phyloP scores from a whole-genome alignment of 2,329 filamentous ascomycete genomes.

The Fusarium nelsonii region DNA sequence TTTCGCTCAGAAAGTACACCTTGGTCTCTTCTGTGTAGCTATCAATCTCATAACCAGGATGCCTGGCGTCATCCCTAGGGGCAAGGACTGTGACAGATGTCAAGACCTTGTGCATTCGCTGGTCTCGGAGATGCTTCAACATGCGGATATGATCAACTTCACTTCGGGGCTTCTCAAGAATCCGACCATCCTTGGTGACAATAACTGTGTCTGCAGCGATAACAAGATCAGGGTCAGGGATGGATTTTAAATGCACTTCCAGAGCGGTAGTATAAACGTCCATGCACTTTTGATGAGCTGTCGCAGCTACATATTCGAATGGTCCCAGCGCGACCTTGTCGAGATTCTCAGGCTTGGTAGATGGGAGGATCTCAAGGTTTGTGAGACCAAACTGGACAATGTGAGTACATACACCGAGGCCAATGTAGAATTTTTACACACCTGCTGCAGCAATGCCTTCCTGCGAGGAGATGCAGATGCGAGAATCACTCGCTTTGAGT shows the following conservation, averaged over 20 bases:
- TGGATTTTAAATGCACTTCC: constrained; percentile 57
- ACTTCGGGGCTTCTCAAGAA: constrained; percentile 90
- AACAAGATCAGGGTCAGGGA: constrained; percentile 82
- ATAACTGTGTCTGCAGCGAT: constrained; percentile 94
- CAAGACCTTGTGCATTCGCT: constrained; percentile 81
- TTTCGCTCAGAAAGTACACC: constrained; percentile 83
- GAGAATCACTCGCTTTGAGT: constrained; percentile 84
- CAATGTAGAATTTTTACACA: constrained; percentile 48
- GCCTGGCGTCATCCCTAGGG: constrained; percentile 81
- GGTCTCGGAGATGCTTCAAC: constrained; percentile 84
- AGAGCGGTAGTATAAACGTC: constrained; percentile 71
- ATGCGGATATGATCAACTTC: constrained; percentile 86
- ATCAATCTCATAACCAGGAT: constrained; percentile 88
- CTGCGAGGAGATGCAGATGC: constrained; percentile 90
- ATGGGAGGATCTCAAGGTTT: constrained; percentile 87
- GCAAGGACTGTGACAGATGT: constrained; percentile 88
- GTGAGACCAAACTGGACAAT: constrained; percentile 76
- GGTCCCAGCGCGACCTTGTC: constrained; percentile 80
- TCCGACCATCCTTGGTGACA: constrained; percentile 77
- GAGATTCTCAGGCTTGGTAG: constrained; percentile 85
- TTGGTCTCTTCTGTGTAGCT: constrained; percentile 89
- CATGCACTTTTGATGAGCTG: constrained; percentile 85
- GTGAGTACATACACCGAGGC: constrained; percentile 21
- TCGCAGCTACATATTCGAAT: constrained; percentile 91
- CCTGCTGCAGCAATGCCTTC: constrained; percentile 81